Conservation (phyloP, 352 stramenopile species). For the Phytophthora tubulina region DNA sequence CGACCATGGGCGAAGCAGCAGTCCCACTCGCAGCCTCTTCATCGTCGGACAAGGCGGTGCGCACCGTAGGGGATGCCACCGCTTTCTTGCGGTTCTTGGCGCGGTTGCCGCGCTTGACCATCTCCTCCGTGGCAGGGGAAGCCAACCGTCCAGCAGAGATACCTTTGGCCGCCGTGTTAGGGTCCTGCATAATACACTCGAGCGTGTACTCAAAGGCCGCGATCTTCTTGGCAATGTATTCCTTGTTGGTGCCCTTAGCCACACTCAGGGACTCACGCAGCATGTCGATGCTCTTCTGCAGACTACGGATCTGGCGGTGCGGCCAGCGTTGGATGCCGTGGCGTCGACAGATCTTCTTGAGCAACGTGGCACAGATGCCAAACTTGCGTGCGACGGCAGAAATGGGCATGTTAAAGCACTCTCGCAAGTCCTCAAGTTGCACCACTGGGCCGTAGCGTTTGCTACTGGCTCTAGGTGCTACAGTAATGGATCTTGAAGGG, state of each 20-base stretch:
- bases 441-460: slow-evolving; percentile 79
- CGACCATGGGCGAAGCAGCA: slow-evolving; percentile 22
- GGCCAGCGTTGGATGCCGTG: slow-evolving; percentile 88
- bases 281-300: slow-evolving; percentile 90
- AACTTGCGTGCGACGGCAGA: slow-evolving; percentile 82
- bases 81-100: slow-evolving; percentile 56
- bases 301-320: slow-evolving; percentile 81
- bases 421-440: slow-evolving; percentile 75
- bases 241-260: slow-evolving; percentile 79
- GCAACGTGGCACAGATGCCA: slow-evolving; percentile 85
- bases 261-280: slow-evolving; percentile 74
- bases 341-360: slow-evolving; percentile 88
- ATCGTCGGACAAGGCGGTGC: slow-evolving; percentile 55
- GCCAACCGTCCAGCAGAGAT: slow-evolving; percentile 72
- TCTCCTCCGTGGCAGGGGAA: slow-evolving; percentile 65
- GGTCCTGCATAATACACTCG: slow-evolving; percentile 85
- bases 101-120: slow-evolving; percentile 65
- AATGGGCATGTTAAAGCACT: slow-evolving; percentile 90
- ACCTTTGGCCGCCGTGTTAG: slow-evolving; percentile 78
- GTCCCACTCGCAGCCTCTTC: slow-evolving; percentile 47
- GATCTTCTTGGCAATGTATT: slow-evolving; percentile 88
- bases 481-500: neutral
- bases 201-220: slow-evolving; percentile 83
- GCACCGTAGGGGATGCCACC: slow-evolving; percentile 2
- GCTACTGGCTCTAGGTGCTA: slow-evolving; percentile 34